phyloP scores from a whole-genome alignment of 169 alveolate species.

The Eimeria praecox region DNA sequence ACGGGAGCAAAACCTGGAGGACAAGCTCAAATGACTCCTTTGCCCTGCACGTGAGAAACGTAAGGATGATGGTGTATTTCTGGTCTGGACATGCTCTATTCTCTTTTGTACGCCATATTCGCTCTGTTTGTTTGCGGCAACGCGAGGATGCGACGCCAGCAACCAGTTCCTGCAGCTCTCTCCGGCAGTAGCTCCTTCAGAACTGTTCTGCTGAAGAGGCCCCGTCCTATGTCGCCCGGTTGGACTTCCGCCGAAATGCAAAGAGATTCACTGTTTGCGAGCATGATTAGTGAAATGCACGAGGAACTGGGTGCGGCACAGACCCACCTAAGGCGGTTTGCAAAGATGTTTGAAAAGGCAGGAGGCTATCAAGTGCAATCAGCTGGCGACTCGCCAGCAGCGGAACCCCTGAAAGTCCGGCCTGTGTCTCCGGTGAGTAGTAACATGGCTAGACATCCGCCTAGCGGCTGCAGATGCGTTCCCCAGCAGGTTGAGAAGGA shows the following conservation, averaged over 20 bases:
- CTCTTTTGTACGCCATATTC: background rate
- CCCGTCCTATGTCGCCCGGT: background rate
- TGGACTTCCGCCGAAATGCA: background rate
- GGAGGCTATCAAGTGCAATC: background rate
- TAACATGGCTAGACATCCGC: background rate
- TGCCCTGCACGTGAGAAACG: background rate
- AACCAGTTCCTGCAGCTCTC: background rate
- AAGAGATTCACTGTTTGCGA: background rate
- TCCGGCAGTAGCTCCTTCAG: background rate
- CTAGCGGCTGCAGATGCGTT: background rate
- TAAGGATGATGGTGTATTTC: background rate
- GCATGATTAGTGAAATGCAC: background rate
- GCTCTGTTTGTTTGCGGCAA: background rate
- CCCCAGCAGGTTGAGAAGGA: constrained; percentile 22
- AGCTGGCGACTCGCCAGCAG: constrained; percentile 27
- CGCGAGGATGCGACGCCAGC: background rate
- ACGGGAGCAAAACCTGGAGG: background rate
- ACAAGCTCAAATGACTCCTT: background rate
- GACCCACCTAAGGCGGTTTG: constrained; percentile 17
- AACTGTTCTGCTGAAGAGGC: background rate
- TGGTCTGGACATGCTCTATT: background rate
- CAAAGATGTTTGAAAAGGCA: background rate
- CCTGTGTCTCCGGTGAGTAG: constrained; percentile 61
- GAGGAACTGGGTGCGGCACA: constrained; percentile 21
- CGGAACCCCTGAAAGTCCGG: constrained; percentile 12